phyloP scores from a whole-genome alignment of 2,329 filamentous ascomycete genomes.

The Myriosclerotinia duriaeana region DNA sequence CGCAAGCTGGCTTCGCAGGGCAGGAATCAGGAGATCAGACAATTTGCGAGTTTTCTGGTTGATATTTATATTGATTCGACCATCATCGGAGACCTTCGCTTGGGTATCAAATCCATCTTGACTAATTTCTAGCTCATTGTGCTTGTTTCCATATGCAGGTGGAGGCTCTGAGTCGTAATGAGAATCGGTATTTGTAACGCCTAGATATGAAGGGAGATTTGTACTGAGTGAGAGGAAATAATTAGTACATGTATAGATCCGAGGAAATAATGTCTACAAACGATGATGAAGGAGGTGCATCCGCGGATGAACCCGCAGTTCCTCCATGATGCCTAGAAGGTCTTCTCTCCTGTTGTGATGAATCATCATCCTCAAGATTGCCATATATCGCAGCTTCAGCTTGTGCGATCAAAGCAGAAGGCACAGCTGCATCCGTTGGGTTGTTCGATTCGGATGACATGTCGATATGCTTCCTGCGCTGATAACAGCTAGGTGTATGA shows the following conservation, averaged over 20 bases:
- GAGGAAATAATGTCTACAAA: constrained; percentile 7
- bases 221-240: neutral
- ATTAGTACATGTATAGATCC: neutral
- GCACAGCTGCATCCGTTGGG: constrained; percentile 26
- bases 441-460: constrained; percentile 23
- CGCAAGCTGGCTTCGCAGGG: constrained; percentile 55
- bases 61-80: constrained; percentile 77
- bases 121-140: constrained; percentile 57
- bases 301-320: neutral
- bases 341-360: constrained; percentile 21
- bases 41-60: constrained; percentile 67
- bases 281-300: constrained; percentile 8
- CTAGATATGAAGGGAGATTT: constrained; percentile 23
- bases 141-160: constrained; percentile 59
- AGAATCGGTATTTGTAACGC: constrained; percentile 30
- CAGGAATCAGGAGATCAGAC: constrained; percentile 65
- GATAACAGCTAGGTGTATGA: neutral
- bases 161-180: constrained; percentile 40
- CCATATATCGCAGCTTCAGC: constrained; percentile 40
- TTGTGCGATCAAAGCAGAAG: constrained; percentile 37
- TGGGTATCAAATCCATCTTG: constrained; percentile 63
- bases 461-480: constrained; percentile 3
- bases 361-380: constrained; percentile 30
- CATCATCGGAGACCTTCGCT: constrained; percentile 66
- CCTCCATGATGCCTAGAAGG: constrained; percentile 11